Evolutionary conservation across 768 basidiomycete species (phyloP).

Genomic region (Rhodotorula toruloides): DNA sequence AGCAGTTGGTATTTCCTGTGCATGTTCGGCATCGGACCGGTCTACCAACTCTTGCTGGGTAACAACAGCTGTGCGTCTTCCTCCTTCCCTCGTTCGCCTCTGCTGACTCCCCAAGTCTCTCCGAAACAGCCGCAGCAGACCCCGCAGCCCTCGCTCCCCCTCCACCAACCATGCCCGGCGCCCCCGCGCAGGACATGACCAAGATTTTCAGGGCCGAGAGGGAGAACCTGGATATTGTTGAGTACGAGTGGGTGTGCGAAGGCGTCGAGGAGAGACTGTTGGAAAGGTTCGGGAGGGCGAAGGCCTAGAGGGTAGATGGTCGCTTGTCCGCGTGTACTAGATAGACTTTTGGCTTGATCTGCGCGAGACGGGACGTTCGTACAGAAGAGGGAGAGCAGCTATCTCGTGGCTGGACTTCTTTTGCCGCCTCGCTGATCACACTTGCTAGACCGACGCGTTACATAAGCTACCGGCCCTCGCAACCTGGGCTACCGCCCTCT

Average conservation of each 20-base stretch:
- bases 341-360: too few relatives aligned
- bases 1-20: slow-evolving; percentile 99
- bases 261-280: slow-evolving; percentile 49
- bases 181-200: slow-evolving; percentile 71
- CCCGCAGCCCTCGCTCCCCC: not conserved
- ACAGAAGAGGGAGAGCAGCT: too few relatives aligned
- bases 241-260: slow-evolving; percentile 49
- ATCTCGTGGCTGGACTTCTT: too few relatives aligned
- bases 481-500: not conserved
- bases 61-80: slow-evolving; percentile 61
- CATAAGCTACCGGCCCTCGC: too few relatives aligned
- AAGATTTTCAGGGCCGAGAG: slow-evolving; percentile 86
- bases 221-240: slow-evolving; percentile 80
- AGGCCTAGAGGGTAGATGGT: too few relatives aligned
- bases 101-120: not conserved
- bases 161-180: slow-evolving; percentile 42
- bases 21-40: slow-evolving; percentile 92
- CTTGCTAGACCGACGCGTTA: too few relatives aligned
- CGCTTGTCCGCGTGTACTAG: too few relatives aligned
- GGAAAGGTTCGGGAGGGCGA: slow-evolving; percentile 43
- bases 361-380: too few relatives aligned
- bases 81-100: slow-evolving; percentile 3
- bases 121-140: not conserved
- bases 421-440: too few relatives aligned
- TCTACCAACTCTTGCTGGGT: slow-evolving; percentile 90